phyloP scores from a whole-genome alignment of 1,284 basidiomycete species.

The Marasmius sp. region DNA sequence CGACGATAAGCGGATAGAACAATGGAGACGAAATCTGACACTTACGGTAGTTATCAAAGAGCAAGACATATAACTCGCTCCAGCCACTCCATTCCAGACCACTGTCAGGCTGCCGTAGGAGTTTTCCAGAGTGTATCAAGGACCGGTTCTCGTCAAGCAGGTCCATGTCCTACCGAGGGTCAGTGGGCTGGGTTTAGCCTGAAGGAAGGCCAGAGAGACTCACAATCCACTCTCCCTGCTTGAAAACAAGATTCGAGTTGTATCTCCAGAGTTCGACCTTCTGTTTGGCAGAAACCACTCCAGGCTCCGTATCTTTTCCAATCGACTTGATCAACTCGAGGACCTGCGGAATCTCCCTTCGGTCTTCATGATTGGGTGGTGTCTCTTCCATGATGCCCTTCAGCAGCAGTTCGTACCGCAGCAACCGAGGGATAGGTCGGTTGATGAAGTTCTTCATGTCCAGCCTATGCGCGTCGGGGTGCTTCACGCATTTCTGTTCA shows the following conservation, averaged over 20 bases:
- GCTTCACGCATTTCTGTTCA: constrained; percentile 60
- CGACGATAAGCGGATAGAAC: constrained; percentile 9
- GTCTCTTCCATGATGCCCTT: constrained; percentile 77
- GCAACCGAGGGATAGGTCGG: constrained; percentile 83
- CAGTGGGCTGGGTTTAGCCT: neutral
- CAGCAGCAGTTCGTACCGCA: constrained; percentile 87
- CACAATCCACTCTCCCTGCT: constrained; percentile 75
- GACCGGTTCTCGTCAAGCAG: constrained; percentile 80
- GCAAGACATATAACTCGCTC: constrained; percentile 82
- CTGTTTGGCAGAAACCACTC: constrained; percentile 78
- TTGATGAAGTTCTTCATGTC: constrained; percentile 90
- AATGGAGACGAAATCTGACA: constrained; percentile 10
- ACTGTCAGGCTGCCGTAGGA: constrained; percentile 82
- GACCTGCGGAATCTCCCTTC: constrained; percentile 76
- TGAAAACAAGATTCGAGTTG: constrained; percentile 77
- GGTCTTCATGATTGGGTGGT: constrained; percentile 73
- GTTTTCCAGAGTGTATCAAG: constrained; percentile 78
- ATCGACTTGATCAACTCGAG: constrained; percentile 83
- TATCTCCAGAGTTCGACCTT: constrained; percentile 88
- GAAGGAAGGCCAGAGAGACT: constrained; percentile 26
- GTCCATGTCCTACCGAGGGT: constrained; percentile 74
- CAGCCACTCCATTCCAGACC: constrained; percentile 79
- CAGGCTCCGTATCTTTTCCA: constrained; percentile 82
- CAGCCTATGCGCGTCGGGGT: constrained; percentile 73
- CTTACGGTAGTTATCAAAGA: constrained; percentile 92